Conservation (phyloP, 106 monocot species). For the Narthecium ossifragum region DNA sequence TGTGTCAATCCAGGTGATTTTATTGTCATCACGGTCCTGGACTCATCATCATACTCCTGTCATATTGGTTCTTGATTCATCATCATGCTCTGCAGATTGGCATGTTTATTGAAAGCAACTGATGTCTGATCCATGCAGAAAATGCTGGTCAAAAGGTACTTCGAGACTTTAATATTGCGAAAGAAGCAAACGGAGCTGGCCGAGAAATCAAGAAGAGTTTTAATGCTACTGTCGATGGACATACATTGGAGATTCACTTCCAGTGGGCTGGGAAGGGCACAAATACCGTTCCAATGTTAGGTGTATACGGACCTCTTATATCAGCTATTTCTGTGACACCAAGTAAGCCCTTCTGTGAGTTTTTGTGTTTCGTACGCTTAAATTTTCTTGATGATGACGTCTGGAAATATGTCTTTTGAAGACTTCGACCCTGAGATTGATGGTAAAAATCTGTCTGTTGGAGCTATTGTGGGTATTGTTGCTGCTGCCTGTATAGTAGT, state of each 20-base stretch:
- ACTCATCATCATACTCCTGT: not conserved
- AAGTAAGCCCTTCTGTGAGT: constrained; percentile 19
- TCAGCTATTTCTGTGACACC: constrained; percentile 63
- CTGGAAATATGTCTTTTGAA: constrained; percentile 4
- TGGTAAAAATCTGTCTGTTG: constrained; percentile 8
- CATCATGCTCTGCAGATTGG: not conserved
- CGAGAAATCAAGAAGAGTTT: constrained; percentile 26
- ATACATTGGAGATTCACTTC: constrained; percentile 54
- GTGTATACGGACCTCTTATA: constrained; percentile 48
- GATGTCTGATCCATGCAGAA: not conserved
- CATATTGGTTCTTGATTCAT: not conserved
- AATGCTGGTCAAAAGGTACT: constrained; percentile 41
- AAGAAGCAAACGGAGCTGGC: constrained; percentile 34
- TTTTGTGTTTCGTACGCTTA: not conserved
- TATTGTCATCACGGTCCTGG: not conserved
- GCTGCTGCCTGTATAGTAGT: constrained; percentile 4
- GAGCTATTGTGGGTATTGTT: constrained; percentile 16
- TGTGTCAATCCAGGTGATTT: constrained; percentile 48
- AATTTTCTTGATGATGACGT: not conserved
- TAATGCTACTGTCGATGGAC: constrained; percentile 19
- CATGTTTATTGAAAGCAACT: no score
- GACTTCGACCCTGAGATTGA: constrained; percentile 9
- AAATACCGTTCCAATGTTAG: constrained; percentile 11
- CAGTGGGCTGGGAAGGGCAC: constrained; percentile 36
- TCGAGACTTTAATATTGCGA: constrained; percentile 48